These are phyloP conservation scores for Suillus americanus DNA, from an alignment of 768 basidiomycete species.

Conservation along the genomic window DNA sequence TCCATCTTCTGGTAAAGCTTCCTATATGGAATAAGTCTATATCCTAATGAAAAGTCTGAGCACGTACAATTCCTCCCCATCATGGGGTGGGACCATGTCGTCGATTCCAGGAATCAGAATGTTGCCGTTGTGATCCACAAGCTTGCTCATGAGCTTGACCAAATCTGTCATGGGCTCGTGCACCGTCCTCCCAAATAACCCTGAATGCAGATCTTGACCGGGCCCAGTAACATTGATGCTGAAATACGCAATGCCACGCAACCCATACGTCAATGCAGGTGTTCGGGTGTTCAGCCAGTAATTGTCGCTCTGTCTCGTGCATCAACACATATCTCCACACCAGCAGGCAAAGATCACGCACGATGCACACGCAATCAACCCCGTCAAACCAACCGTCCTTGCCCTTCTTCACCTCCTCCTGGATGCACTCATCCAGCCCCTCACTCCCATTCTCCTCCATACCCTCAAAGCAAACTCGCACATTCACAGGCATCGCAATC, in stretches of 20 bases:
- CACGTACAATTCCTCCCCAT: conserved; percentile 66
- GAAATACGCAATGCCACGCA: conserved; percentile 88
- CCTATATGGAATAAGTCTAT: conserved; percentile 32
- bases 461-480: conserved; percentile 91
- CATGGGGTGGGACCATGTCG: conserved; percentile 75
- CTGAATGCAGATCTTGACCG: conserved; percentile 86
- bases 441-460: conserved; percentile 97
- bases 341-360: conserved; percentile 33
- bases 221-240: conserved; percentile 82
- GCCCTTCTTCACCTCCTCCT: conserved; percentile 66
- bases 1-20: conserved; percentile 74
- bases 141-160: conserved; percentile 76
- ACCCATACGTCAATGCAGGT: conserved; percentile 59
- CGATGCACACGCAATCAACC: conserved; percentile 92
- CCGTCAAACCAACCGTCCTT: conserved; percentile 76
- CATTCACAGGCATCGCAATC: conserved; percentile 80
- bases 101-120: conserved; percentile 90
- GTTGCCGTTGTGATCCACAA: conserved; percentile 74
- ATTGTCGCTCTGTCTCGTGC: conserved; percentile 69
- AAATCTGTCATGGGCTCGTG: conserved; percentile 96
- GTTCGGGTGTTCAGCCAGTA: conserved; percentile 64
- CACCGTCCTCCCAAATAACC: conserved; percentile 78
- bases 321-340: background rate
- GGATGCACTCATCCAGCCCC: conserved; percentile 86
- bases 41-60: conserved; percentile 4